Percentiles rank a stretch among this genome's conserved stretches.
Conservation (phyloP, 768 basidiomycete genomes). For the Dentipellis fragilis region DNA sequence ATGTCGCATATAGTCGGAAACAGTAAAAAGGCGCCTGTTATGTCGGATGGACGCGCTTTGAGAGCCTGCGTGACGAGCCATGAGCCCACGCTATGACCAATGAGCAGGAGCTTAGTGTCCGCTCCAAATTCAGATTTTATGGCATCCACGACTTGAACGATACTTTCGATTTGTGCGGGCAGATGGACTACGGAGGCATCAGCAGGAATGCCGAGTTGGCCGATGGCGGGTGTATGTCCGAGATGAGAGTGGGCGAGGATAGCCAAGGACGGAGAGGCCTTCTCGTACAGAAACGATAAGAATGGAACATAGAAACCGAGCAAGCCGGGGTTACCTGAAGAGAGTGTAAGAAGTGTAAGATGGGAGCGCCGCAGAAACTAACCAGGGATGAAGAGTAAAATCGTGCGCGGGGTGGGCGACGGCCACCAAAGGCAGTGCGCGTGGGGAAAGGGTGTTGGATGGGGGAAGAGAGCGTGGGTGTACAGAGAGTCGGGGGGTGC, state of each 20-base stretch:
- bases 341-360: constrained; percentile 18
- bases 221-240: constrained; percentile 23
- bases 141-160: constrained; percentile 41
- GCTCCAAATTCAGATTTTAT: constrained; percentile 41
- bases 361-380: background rate
- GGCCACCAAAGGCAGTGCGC: constrained; percentile 50
- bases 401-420: constrained; percentile 12
- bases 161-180: constrained; percentile 6
- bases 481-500: background rate
- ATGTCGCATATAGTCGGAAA: constrained; percentile 67
- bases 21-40: constrained; percentile 44
- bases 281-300: constrained; percentile 37
- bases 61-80: constrained; percentile 54
- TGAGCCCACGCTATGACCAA: constrained; percentile 64
- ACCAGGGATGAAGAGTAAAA: constrained; percentile 11
- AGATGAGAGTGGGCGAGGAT: constrained; percentile 43
- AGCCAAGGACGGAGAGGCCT: constrained; percentile 27
- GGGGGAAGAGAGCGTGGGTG: constrained; percentile 23
- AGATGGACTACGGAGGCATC: constrained; percentile 2
- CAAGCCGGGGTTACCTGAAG: constrained; percentile 45
- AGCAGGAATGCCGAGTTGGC: constrained; percentile 34
- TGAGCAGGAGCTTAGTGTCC: constrained; percentile 32
- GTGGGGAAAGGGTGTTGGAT: constrained; percentile 26
- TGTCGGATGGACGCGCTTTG: constrained; percentile 45
- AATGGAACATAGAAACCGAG: constrained; percentile 61